Evolutionary conservation across 345 rosid species (phyloP).

Genomic region (Excoecaria agallocha): DNA sequence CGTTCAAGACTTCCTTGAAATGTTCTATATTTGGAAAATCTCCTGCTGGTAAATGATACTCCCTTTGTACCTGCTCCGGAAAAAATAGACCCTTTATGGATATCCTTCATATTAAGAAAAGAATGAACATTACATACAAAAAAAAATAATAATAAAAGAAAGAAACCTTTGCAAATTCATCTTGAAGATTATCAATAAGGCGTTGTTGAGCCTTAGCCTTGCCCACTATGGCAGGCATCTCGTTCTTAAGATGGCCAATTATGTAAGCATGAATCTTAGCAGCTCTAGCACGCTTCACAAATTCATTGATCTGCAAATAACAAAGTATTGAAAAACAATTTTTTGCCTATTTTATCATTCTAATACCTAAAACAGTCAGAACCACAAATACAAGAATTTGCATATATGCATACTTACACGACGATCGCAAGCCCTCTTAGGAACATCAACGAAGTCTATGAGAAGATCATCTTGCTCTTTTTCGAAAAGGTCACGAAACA

Average conservation of each 20-base stretch:
- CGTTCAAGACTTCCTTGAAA: conserved; percentile 66
- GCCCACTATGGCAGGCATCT: conserved; percentile 96
- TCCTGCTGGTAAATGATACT: conserved; percentile 80
- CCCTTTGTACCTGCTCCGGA: conserved; percentile 68
- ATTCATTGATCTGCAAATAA: conserved; percentile 68
- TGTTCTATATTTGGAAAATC: conserved; percentile 87
- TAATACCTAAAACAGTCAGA: neutral
- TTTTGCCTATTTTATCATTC: neutral
- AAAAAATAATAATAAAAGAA: no score
- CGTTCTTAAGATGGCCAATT: conserved; percentile 81
- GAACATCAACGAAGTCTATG: conserved; percentile 29
- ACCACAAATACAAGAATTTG: neutral
- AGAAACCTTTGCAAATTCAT: conserved; percentile 71
- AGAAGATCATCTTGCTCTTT: conserved; percentile 30
- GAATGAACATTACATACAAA: neutral
- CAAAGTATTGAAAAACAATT: neutral
- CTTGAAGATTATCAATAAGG: conserved; percentile 73
- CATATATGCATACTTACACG: conserved; percentile 7
- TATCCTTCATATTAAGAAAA: no score
- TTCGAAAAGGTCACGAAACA: conserved; percentile 23
- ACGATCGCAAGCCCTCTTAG: conserved; percentile 32
- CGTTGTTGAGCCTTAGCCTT: conserved; percentile 88
- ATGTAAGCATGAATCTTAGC: conserved; percentile 92
- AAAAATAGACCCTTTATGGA: neutral
- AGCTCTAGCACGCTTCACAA: conserved; percentile 95